Evolutionary conservation across 1,139 yeast species (phyloP).

Genomic region (Geotrichum cucujoidarum): DNA sequence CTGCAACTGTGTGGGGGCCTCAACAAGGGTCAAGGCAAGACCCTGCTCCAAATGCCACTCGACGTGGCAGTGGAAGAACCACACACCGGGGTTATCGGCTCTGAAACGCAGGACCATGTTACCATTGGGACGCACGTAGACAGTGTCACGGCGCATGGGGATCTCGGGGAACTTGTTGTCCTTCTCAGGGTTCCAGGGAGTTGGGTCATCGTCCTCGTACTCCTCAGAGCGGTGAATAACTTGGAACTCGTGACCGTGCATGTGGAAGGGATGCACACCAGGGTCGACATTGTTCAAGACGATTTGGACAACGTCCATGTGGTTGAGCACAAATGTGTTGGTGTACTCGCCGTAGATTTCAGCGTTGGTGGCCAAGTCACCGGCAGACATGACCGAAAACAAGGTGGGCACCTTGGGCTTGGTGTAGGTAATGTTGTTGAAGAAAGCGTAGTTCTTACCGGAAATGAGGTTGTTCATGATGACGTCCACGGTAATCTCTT

Average conservation of each 20-base stretch:
- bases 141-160: conserved; percentile 68
- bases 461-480: conserved; percentile 71
- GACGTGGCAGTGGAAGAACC: conserved; percentile 92
- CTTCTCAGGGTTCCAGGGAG: conserved; percentile 46
- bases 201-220: conserved; percentile 45
- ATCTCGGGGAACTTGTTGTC: conserved; percentile 54
- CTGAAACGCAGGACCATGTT: conserved; percentile 60
- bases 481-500: conserved; percentile 59
- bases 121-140: conserved; percentile 59
- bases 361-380: conserved; percentile 46
- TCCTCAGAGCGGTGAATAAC: conserved; percentile 52
- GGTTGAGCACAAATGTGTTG: conserved; percentile 62
- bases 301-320: conserved; percentile 59
- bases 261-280: conserved; percentile 81
- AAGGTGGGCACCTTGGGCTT: conserved; percentile 83
- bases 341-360: conserved; percentile 76
- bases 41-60: conserved; percentile 95
- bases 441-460: conserved; percentile 87
- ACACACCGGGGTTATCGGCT: conserved; percentile 84
- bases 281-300: conserved; percentile 66
- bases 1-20: conserved; percentile 65
- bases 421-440: conserved; percentile 72
- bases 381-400: conserved; percentile 63
- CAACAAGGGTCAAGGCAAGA: conserved; percentile 63
- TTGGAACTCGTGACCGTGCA: conserved; percentile 79